phyloP scores from a whole-genome alignment of 306 rosid genomes.

The Medicago arabica region DNA sequence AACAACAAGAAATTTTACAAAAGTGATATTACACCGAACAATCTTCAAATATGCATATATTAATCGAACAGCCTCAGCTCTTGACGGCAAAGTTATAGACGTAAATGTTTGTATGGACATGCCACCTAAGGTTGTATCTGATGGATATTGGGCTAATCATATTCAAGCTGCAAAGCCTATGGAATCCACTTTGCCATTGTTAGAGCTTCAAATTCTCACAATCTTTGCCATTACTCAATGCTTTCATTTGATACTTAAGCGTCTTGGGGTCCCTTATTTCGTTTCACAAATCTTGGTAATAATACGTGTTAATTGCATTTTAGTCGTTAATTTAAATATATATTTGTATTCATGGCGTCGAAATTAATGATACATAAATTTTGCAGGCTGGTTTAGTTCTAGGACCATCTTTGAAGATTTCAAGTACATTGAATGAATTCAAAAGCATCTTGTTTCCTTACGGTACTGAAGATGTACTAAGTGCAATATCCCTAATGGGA shows the following conservation, averaged over 20 bases:
- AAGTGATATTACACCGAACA: neutral
- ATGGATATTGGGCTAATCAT: conserved; percentile 17
- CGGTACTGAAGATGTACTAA: conserved; percentile 42
- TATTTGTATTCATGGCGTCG: neutral
- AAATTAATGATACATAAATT: neutral
- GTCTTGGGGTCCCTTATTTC: conserved; percentile 51
- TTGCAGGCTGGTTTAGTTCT: conserved; percentile 56
- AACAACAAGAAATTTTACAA: neutral
- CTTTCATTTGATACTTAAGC: conserved; percentile 49
- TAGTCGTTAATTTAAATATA: no score
- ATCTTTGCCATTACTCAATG: conserved; percentile 45
- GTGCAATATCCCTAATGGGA: conserved; percentile 37
- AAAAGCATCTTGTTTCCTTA: conserved; percentile 30
- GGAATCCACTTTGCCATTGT: conserved; percentile 37
- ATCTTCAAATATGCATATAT: neutral
- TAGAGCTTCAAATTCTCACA: conserved; percentile 52
- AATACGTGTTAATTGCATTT: no score
- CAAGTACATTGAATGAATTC: neutral
- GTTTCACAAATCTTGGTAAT: conserved; percentile 55
- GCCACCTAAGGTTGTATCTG: conserved; percentile 24
- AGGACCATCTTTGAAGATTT: conserved; percentile 44
- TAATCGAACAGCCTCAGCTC: neutral
- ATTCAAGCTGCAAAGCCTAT: neutral
- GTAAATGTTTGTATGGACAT: neutral
- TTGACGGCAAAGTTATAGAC: neutral